Evolutionary conservation across 768 basidiomycete species (phyloP).

Genomic region (Neoboletus brunneissimus): DNA sequence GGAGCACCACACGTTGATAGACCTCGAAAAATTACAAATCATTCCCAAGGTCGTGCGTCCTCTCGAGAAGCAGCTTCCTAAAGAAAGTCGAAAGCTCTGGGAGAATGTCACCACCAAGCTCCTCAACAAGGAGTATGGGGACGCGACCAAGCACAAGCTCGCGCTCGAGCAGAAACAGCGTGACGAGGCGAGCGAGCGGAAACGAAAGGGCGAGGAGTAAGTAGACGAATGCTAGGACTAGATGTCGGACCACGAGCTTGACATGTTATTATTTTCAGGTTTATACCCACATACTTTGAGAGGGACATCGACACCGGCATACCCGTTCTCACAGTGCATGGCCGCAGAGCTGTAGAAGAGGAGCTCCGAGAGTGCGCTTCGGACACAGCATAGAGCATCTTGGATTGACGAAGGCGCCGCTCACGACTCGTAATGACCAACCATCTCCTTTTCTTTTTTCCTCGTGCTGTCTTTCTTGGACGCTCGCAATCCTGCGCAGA

Average conservation of each 20-base stretch:
- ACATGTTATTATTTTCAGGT: conserved; percentile 39
- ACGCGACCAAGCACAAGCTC: conserved; percentile 91
- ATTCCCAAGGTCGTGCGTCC: conserved; percentile 87
- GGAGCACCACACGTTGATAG: conserved; percentile 69
- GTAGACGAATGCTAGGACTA: conserved; percentile 32
- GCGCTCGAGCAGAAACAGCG: conserved; percentile 91
- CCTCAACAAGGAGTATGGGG: conserved; percentile 79
- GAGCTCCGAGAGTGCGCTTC: conserved; percentile 43
- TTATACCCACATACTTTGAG: conserved; percentile 75
- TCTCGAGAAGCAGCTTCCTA: conserved; percentile 68
- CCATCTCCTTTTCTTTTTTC: background rate
- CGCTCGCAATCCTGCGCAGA: background rate
- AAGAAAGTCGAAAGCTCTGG: conserved; percentile 90
- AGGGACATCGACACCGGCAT: conserved; percentile 62
- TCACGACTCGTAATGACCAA: conserved; percentile 14
- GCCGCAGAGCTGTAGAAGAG: conserved; percentile 68
- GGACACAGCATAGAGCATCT: conserved; percentile 15
- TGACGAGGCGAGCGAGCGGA: conserved; percentile 84
- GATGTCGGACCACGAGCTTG: background rate
- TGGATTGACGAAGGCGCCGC: background rate
- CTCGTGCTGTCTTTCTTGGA: conserved; percentile 11
- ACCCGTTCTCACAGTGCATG: conserved; percentile 65
- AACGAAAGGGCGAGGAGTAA: conserved; percentile 73
- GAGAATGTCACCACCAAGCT: conserved; percentile 73
- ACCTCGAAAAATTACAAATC: conserved; percentile 65